A percentile compares a stretch with the other conserved stretches of the same genome.
Conservation (phyloP, 208 protist genomes). For the Leishmania mexicana region DNA sequence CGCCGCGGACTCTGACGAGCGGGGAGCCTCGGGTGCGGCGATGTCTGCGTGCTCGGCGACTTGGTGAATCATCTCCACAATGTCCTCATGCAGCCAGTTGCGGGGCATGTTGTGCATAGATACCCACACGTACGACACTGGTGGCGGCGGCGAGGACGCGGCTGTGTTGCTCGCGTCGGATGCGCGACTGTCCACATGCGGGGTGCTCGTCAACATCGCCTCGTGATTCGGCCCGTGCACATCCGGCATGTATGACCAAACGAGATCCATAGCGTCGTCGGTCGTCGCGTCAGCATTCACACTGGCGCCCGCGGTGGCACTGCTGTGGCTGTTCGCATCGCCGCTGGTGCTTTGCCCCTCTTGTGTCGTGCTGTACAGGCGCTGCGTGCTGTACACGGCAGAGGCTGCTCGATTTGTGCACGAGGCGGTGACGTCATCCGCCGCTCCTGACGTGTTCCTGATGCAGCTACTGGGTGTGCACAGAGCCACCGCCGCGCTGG, state of each 20-base stretch:
- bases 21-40: slow-evolving; percentile 20
- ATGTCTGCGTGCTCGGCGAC: slow-evolving; percentile 73
- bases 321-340: neutral
- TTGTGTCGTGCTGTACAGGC: neutral
- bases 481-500: neutral
- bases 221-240: neutral
- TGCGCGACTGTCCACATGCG: neutral
- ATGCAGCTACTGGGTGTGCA: neutral
- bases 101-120: slow-evolving; percentile 75
- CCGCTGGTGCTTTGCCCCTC: neutral
- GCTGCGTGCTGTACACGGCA: neutral
- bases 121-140: slow-evolving; percentile 29
- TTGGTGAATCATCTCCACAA: slow-evolving; percentile 81
- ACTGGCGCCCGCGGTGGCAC: neutral
- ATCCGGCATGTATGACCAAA: slow-evolving; percentile 17
- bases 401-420: neutral
- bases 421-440: neutral
- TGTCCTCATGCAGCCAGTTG: slow-evolving; percentile 86
- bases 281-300: neutral
- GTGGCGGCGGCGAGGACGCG: neutral
- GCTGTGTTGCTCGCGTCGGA: neutral
- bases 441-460: neutral
- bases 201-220: neutral
- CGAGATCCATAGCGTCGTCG: slow-evolving; percentile 29
- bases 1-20: neutral